phyloP scores from a whole-genome alignment of 2,329 filamentous ascomycete species.

The Penicillium sp. region DNA sequence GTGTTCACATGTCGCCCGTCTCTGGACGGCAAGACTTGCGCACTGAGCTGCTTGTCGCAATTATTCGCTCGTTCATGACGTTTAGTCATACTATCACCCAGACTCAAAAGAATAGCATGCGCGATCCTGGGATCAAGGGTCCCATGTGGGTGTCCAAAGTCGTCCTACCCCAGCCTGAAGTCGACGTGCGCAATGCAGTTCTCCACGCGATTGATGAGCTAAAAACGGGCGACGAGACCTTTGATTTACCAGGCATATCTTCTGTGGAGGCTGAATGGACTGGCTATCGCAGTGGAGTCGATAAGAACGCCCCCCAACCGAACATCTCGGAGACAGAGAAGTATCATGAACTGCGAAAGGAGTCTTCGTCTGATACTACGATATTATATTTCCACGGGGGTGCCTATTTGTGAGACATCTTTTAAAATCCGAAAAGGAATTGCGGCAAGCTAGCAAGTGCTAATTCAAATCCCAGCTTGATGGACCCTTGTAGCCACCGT shows the following conservation, averaged over 20 bases:
- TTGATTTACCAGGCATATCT: constrained; percentile 38
- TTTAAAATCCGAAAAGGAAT: not conserved
- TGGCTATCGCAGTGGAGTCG: constrained; percentile 45
- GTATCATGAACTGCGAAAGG: constrained; percentile 45
- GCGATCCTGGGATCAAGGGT: constrained; percentile 72
- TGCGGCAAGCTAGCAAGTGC: not conserved
- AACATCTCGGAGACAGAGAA: constrained; percentile 49
- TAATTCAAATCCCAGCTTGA: constrained; percentile 35
- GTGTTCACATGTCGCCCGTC: constrained; percentile 68
- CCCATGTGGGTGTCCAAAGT: constrained; percentile 80
- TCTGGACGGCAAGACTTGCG: constrained; percentile 78
- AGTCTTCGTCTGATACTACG: constrained; percentile 45
- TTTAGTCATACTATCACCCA: constrained; percentile 60
- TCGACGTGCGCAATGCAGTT: constrained; percentile 48
- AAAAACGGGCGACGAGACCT: constrained; percentile 44
- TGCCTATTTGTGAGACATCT: constrained; percentile 46
- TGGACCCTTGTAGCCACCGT: constrained; percentile 51
- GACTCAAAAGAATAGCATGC: constrained; percentile 65
- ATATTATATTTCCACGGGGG: constrained; percentile 54
- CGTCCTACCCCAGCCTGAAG: constrained; percentile 61
- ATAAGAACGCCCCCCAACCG: constrained; percentile 42
- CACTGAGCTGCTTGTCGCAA: constrained; percentile 71
- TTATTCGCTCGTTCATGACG: constrained; percentile 69
- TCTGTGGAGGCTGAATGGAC: constrained; percentile 53
- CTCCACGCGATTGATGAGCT: constrained; percentile 44